These are phyloP conservation scores for Porphyra umbilicalis DNA, from an alignment of 31 red algal species.

Conservation along the genomic window DNA sequence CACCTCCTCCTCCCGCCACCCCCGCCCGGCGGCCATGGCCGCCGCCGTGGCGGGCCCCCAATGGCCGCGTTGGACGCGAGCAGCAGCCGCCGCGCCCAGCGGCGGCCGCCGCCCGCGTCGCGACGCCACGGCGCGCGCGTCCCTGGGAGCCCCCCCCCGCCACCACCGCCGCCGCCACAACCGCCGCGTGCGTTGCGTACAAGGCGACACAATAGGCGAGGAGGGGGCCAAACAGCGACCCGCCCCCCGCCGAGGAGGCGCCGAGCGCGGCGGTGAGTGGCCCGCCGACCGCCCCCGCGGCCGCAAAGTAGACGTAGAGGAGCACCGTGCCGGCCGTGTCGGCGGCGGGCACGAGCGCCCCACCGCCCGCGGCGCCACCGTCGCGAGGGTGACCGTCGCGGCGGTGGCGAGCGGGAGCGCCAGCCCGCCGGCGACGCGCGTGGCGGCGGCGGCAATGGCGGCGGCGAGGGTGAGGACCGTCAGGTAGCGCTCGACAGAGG, in stretches of 20 bases:
- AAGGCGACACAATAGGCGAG: constrained; percentile 2
- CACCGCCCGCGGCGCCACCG: background rate
- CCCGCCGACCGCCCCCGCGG: constrained; percentile 12
- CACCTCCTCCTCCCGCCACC: constrained; percentile 9
- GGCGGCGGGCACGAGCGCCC: background rate
- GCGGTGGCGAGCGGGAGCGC: background rate
- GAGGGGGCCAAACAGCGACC: background rate
- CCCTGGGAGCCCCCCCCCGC: background rate
- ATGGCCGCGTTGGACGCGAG: constrained; percentile 28
- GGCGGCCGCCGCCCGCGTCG: background rate
- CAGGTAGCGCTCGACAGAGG: no score
- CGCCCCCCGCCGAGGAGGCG: background rate
- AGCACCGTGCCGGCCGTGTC: constrained; percentile 9
- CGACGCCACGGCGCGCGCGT: background rate
- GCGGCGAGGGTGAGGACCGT: no score
- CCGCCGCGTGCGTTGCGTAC: background rate
- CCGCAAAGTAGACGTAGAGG: constrained; percentile 17
- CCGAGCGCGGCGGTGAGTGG: background rate
- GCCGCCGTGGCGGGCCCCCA: constrained; percentile 15
- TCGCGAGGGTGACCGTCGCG: background rate
- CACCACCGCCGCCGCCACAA: background rate
- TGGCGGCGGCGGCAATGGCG: no score
- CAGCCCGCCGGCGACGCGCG: no score
- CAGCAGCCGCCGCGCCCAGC: background rate
- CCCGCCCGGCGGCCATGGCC: constrained; percentile 11